Base-by-base conservation (phyloP, 164 flowering plant species). In the Berberis thunbergii region DNA sequence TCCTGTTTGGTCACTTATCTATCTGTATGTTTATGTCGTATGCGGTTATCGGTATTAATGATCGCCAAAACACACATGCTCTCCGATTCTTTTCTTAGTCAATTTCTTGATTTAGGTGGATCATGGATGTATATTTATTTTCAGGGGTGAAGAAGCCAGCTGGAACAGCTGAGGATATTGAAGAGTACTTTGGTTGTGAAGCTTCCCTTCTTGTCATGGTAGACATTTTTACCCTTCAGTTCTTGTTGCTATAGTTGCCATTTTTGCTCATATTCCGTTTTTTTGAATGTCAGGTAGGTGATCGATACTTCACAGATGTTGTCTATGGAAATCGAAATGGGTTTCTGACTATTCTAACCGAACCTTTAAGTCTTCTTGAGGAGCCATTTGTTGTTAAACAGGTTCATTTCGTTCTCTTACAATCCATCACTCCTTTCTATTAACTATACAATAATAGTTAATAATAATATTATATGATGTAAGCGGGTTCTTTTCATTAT, bases 271-370 rank as follows among this genome's bases (percentile, higher is more conserved):
- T 46, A 43, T 43, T 12, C 4, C 40, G 62, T 6, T n/a, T 67
- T 45, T 49, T n/a, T 71, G 54, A 57, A 54, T 74, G 43, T 60
- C 76, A 91, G 97, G 93, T 91, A 49, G 98, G 98, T 60, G 98
- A 93, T 78, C 86, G 98, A 3, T 83, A 79, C 42, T 88, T 93
- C 62, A 93, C 91, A 3, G 98, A 89, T 61, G 75, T 88, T 75
- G 97, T 88, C 41, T 93, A 76, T 71, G 97, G 98, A 58, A 93
- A 93, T 68, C 80, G 93, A 63, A 88, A 89, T 77, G 98, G 96
- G 4, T 89, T 85, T 70, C 74, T 93, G 38, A 89, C 97, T 38
- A 76, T 89, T 63, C 76, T 89, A 65, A 85, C 90, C 1, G 76
- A 82, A 68, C 98, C 98, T 39, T 66, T 93, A 64, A 85, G 81